Evolutionary conservation across 202 grass and related monocot genomes (phyloP).

Genomic region (Carex arenaria): DNA sequence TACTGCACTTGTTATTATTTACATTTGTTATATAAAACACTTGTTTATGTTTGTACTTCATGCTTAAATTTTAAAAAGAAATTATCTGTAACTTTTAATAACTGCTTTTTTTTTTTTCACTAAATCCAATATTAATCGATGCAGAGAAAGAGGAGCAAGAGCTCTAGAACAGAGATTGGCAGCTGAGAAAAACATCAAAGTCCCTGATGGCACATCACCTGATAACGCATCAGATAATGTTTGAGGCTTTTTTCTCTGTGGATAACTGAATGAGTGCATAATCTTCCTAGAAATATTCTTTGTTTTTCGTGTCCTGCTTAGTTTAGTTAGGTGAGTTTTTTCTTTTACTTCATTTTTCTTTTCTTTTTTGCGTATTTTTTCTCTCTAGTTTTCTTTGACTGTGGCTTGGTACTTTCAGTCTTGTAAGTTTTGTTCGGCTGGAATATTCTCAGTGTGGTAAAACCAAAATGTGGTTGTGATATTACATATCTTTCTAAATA

Average conservation of each 20-base stretch:
- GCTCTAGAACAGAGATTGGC: conserved; percentile 89
- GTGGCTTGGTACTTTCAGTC: neutral
- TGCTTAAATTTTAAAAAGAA: neutral
- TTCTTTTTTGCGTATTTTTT: neutral
- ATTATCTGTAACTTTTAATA: neutral
- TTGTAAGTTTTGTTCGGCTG: neutral
- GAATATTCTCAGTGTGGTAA: neutral
- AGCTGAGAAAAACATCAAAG: conserved; percentile 59
- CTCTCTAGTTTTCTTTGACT: neutral
- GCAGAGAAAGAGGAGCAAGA: conserved; percentile 88
- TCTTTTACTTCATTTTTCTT: neutral
- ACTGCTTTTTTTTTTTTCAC: conserved; percentile 21
- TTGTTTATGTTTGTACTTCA: conserved; percentile 3
- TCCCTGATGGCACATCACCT: conserved; percentile 24
- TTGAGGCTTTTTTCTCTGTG: conserved; percentile 27
- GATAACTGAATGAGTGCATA: neutral
- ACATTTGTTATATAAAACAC: neutral
- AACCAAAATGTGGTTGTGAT: neutral
- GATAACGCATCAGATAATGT: conserved; percentile 56
- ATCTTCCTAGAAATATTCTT: neutral
- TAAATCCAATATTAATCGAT: neutral
- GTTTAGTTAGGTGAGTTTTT: neutral
- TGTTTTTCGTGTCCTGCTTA: neutral
- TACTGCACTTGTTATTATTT: conserved; percentile 9
- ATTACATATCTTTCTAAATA: neutral